Percentiles rank a stretch among this genome's conserved stretches.
phyloP scores from a whole-genome alignment of 257 asterid genomes.

The Solanum etuberosum region DNA sequence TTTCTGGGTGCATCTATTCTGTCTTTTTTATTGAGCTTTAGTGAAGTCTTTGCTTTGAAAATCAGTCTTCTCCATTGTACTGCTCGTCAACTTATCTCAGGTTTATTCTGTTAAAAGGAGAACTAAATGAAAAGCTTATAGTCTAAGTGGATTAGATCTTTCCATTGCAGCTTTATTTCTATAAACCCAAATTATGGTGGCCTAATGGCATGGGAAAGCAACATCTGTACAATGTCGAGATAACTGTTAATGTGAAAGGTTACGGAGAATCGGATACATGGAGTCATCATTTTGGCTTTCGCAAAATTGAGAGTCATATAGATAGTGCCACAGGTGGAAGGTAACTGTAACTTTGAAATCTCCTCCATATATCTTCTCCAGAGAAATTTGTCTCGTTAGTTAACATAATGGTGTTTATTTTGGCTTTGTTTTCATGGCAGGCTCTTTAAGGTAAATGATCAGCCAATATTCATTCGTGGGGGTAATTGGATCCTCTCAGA shows the following conservation, averaged over 20 bases:
- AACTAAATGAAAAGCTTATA: background rate
- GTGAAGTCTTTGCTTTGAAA: background rate
- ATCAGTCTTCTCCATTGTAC: background rate
- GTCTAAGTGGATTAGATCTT: slow-evolving; percentile 3
- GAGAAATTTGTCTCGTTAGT: background rate
- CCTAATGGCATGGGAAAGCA: slow-evolving; percentile 99
- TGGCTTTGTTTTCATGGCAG: slow-evolving; percentile 24
- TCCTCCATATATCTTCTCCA: background rate
- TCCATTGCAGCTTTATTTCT: slow-evolving; percentile 57
- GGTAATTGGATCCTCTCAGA: slow-evolving; percentile 98
- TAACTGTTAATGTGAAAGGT: slow-evolving; percentile 57
- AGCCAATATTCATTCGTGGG: slow-evolving; percentile 88
- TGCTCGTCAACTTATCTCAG: background rate
- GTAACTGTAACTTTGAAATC: slow-evolving; percentile 21
- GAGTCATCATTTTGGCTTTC: slow-evolving; percentile 85
- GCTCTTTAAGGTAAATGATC: slow-evolving; percentile 85
- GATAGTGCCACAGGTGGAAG: slow-evolving; percentile 91
- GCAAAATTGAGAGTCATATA: slow-evolving; percentile 70
- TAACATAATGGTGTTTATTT: background rate
- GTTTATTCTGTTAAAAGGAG: background rate
- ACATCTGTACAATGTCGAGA: slow-evolving; percentile 68
- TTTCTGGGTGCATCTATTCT: background rate
- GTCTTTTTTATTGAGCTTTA: background rate
- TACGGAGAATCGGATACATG: slow-evolving; percentile 82
- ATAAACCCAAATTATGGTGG: slow-evolving; percentile 96